These are phyloP conservation scores for Globisporangium apiculatum DNA, from an alignment of 352 stramenopile species.

Conservation along the genomic window DNA sequence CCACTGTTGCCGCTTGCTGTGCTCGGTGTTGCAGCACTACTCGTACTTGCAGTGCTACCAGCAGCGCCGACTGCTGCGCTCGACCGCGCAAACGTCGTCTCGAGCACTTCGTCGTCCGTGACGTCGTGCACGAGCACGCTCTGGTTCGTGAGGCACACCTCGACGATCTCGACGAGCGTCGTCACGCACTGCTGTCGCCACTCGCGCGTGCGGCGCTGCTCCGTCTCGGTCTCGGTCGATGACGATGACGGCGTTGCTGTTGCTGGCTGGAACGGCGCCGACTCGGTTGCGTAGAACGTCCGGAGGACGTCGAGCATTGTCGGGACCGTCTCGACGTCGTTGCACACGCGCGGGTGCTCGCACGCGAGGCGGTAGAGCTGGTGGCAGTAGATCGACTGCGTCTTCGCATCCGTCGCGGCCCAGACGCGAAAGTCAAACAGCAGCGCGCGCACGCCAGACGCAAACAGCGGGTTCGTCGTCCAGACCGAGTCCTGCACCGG, in stretches of 20 bases:
- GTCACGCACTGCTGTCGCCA: constrained; percentile 76
- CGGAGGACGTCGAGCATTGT: constrained; percentile 63
- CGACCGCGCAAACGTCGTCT: constrained; percentile 52
- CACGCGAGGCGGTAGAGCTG: constrained; percentile 69
- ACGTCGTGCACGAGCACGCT: constrained; percentile 63
- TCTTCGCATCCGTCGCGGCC: constrained; percentile 55
- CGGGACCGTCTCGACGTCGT: constrained; percentile 50
- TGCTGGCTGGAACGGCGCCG: neutral
- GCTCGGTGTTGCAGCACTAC: neutral
- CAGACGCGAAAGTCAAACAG: constrained; percentile 69
- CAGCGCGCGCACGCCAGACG: constrained; percentile 49
- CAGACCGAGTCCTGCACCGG: constrained; percentile 61
- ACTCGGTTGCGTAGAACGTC: constrained; percentile 31
- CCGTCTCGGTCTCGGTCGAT: constrained; percentile 19
- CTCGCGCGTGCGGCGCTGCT: constrained; percentile 40
- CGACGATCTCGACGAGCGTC: constrained; percentile 64
- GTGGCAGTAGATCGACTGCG: constrained; percentile 77
- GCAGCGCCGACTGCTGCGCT: constrained; percentile 3
- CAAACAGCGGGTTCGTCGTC: constrained; percentile 70
- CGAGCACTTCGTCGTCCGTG: constrained; percentile 58
- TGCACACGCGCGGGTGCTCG: constrained; percentile 57
- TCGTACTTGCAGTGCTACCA: neutral
- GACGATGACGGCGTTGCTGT: neutral
- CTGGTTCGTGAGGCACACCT: constrained; percentile 73
- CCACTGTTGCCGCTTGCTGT: constrained; percentile 2